Evolutionary conservation across 352 stramenopile species (phyloP).

Genomic region (Globisporangium paroecandrum): DNA sequence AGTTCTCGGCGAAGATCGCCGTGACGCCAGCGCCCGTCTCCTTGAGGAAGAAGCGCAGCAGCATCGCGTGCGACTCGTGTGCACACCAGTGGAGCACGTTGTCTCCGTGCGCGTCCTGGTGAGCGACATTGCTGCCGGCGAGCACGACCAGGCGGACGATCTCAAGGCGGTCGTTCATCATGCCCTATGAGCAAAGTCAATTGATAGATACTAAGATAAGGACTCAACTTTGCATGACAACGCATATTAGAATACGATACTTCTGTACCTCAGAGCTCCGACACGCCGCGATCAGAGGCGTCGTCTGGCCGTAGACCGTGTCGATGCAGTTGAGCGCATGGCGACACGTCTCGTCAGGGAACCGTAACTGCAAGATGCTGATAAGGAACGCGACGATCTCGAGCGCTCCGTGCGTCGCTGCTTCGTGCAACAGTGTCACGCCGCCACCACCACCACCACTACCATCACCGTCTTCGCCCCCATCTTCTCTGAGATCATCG

Average conservation of each 20-base stretch:
- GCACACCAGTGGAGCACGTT: conserved; percentile 71
- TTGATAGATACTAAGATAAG: neutral
- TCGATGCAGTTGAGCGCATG: conserved; percentile 45
- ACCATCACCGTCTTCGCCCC: no score
- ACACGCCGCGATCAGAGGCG: conserved; percentile 57
- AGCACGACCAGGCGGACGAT: conserved; percentile 50
- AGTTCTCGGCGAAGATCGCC: conserved; percentile 47
- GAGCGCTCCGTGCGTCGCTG: conserved; percentile 35
- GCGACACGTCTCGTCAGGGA: conserved; percentile 24
- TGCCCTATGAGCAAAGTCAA: conserved; percentile 21
- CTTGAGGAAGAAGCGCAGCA: conserved; percentile 57
- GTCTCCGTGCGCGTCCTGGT: conserved; percentile 53
- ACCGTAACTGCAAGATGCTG: conserved; percentile 31
- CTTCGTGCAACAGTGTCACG: conserved; percentile 52
- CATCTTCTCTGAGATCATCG: neutral
- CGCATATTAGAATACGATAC: no score
- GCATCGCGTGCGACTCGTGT: conserved; percentile 38
- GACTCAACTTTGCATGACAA: no score
- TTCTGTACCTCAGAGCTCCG: conserved; percentile 30
- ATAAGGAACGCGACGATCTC: conserved; percentile 35
- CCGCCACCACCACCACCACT: conserved; percentile 21
- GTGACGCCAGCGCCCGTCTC: conserved; percentile 49
- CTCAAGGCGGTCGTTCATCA: conserved; percentile 34
- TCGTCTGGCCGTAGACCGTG: conserved; percentile 46
- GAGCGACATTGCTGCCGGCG: conserved; percentile 36